phyloP scores from a whole-genome alignment of 1,284 basidiomycete species.

The Apiotrichum veenhuisii region DNA sequence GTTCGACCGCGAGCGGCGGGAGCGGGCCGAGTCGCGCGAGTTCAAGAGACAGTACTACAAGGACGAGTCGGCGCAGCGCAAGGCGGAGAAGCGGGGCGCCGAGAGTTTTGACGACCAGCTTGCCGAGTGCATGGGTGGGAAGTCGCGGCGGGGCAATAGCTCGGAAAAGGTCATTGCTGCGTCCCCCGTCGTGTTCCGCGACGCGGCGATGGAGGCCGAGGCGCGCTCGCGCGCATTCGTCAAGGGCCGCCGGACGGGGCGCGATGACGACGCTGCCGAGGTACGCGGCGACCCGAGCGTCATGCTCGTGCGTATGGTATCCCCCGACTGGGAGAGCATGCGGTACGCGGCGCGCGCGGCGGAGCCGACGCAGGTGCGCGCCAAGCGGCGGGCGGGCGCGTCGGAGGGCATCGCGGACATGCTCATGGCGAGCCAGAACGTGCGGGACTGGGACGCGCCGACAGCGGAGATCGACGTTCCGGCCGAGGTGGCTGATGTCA shows the following conservation, averaged over 20 bases:
- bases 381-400: neutral
- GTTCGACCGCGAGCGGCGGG: neutral
- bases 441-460: too few species aligned
- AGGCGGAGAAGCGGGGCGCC: too few species aligned
- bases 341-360: neutral
- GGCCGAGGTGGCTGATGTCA: too few species aligned
- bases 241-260: neutral
- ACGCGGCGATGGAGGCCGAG: neutral
- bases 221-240: neutral
- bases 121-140: neutral
- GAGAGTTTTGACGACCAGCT: too few species aligned
- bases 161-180: neutral
- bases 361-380: neutral
- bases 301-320: slow-evolving; percentile 39
- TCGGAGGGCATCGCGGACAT: neutral
- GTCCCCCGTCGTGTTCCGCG: neutral
- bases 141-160: neutral
- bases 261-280: slow-evolving; percentile 1
- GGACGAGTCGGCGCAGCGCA: slow-evolving; percentile 3
- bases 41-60: too few species aligned
- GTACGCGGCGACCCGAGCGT: slow-evolving; percentile 17
- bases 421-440: neutral
- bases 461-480: too few species aligned
- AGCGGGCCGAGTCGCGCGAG: too few species aligned
- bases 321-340: slow-evolving; percentile 27